Base-by-base conservation (phyloP, 73 alveolate species). In the Diophrys appendiculata region DNA sequence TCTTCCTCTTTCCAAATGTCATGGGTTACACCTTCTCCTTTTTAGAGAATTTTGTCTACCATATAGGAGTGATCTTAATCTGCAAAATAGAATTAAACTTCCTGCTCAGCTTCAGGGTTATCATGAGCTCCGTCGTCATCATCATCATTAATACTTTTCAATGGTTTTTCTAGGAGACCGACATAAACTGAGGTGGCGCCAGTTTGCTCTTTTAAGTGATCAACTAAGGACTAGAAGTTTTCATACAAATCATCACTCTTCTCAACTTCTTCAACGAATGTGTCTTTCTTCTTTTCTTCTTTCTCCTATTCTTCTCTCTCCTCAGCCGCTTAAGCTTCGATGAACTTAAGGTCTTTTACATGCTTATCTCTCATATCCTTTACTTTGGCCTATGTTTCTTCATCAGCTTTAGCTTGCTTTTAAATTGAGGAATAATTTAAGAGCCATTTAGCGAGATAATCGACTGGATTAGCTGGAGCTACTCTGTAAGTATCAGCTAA, bases 91-190 rank as follows among this genome's bases (percentile, higher is more conserved):
- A 87, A 95, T 83, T 92, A 83, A 43, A 97, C 82, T 11, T 86
- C 90, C 76, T 82, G 74, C 13, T 95, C 93, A 29, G 86, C 86
- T 27, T 92, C 93, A 0, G 78, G 90, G 81, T 97, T 98, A 22
- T 91, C 81, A 71, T 97, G 99, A 1, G 98, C 99, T 64, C 76
- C 84, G 60, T 94, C 98, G 72, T 92, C 98, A 76, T 97, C 99
- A 0, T 82, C 93, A 33, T 88, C 97, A 3, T 25, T 78, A 64
- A 94, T 92, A 76, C 69, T 77, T 53, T 69, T 82, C 87, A 86
- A 76, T 55, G 85, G 92, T 75, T 54, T 67, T 5, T 90, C 98
- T 27, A 90, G 88, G 31, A 78, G 52, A 27, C 98, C 99, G 34
- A 97, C 81, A 80, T 97, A 97, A 24, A 94, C 98, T 27, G 98